Conservation (phyloP, 2,329 filamentous ascomycete species). For the Sclerotinia glacialis region DNA sequence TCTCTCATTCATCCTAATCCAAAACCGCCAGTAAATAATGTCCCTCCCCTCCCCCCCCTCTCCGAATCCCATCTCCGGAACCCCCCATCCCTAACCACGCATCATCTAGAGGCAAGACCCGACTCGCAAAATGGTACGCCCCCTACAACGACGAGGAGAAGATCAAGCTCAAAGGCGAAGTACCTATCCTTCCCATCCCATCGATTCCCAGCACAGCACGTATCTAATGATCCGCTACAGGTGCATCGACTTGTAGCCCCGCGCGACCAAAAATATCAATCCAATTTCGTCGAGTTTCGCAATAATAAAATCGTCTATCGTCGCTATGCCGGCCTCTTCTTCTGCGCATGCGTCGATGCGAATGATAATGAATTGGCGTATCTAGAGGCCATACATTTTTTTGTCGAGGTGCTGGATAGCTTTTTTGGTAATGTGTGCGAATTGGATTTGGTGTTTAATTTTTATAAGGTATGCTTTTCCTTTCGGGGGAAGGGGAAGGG, state of each 20-base stretch:
- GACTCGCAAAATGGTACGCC: slow-evolving; percentile 97
- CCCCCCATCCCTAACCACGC: neutral
- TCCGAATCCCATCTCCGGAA: neutral
- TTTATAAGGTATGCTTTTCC: slow-evolving; percentile 57
- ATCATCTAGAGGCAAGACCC: slow-evolving; percentile 80
- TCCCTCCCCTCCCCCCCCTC: slow-evolving; percentile 18
- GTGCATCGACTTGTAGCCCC: slow-evolving; percentile 97
- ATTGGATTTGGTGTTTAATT: slow-evolving; percentile 83
- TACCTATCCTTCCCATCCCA: slow-evolving; percentile 42
- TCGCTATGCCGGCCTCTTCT: slow-evolving; percentile 96
- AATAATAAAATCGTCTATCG: slow-evolving; percentile 97
- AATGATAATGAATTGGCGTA: slow-evolving; percentile 98
- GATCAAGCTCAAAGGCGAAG: slow-evolving; percentile 97
- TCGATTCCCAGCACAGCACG: neutral
- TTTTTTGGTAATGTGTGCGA: slow-evolving; percentile 99
- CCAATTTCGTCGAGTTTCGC: slow-evolving; percentile 96
- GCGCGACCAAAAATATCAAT: slow-evolving; percentile 98
- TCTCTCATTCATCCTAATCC: slow-evolving; percentile 85
- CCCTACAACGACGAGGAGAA: slow-evolving; percentile 99
- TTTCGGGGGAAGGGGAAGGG: neutral
- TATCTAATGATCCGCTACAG: slow-evolving; percentile 43
- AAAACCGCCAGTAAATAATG: slow-evolving; percentile 72
- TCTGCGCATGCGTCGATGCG: slow-evolving; percentile 97
- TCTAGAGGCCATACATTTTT: slow-evolving; percentile 97
- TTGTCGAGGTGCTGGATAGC: slow-evolving; percentile 95